Evolutionary conservation across 768 basidiomycete species (phyloP).

Genomic region (Punctularia strigosozonata): DNA sequence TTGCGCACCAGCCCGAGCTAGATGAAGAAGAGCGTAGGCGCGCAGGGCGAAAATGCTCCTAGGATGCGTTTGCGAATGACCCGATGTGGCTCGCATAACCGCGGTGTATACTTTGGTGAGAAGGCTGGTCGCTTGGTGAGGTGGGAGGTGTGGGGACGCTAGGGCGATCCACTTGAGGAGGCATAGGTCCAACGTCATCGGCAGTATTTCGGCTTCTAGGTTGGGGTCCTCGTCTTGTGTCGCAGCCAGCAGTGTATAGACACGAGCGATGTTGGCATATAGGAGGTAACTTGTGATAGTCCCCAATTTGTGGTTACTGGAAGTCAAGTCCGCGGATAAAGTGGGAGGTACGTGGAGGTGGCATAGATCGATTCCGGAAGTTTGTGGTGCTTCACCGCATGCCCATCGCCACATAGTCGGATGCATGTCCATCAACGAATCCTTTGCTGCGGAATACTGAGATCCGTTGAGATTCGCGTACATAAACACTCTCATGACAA

Average conservation of each 20-base stretch:
- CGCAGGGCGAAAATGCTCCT: constrained; percentile 24
- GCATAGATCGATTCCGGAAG: neutral
- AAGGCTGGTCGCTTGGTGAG: constrained; percentile 44
- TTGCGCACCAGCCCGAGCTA: constrained; percentile 34
- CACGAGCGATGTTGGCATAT: constrained; percentile 35
- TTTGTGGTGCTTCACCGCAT: no score
- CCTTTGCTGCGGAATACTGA: constrained; percentile 43
- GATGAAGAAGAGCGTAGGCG: constrained; percentile 31
- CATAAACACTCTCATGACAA: neutral
- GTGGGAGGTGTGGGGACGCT: constrained; percentile 28
- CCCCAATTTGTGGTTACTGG: constrained; percentile 27
- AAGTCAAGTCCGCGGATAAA: constrained; percentile 14
- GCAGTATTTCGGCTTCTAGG: constrained; percentile 21
- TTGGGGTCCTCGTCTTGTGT: constrained; percentile 4
- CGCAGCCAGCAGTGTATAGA: constrained; percentile 14
- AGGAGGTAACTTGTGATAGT: constrained; percentile 51
- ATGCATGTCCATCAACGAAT: constrained; percentile 34
- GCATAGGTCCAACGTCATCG: constrained; percentile 20
- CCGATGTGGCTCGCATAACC: constrained; percentile 24
- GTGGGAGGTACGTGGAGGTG: constrained; percentile 27
- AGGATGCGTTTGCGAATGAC: constrained; percentile 8
- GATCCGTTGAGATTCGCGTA: neutral
- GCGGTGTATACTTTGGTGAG: constrained; percentile 49
- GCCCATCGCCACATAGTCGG: constrained; percentile 31
- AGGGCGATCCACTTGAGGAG: constrained; percentile 43